Evolutionary conservation across 306 rosid species (phyloP).

Genomic region (Quercus agrifolia): DNA sequence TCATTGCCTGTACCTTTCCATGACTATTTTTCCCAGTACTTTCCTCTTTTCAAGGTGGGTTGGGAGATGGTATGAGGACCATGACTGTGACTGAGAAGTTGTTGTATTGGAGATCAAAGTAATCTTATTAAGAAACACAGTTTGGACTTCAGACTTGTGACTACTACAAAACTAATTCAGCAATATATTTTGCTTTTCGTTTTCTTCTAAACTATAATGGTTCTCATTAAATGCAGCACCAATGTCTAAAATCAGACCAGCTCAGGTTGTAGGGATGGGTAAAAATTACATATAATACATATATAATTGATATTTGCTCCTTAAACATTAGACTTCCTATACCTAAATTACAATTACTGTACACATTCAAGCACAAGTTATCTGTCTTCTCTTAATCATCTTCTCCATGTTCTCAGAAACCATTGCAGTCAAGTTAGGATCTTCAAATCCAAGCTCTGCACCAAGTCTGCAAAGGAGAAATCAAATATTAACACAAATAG

Average conservation of each 20-base stretch:
- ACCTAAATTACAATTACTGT: constrained; percentile 18
- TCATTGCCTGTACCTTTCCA: background rate
- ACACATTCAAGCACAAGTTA: constrained; percentile 66
- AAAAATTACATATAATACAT: background rate
- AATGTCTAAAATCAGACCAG: background rate
- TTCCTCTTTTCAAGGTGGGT: background rate
- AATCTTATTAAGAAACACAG: background rate
- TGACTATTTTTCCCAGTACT: background rate
- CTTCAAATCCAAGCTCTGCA: constrained; percentile 79
- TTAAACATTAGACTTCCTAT: background rate
- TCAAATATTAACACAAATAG: too few species aligned
- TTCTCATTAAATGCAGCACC: background rate
- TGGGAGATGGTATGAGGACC: background rate
- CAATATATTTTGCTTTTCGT: background rate
- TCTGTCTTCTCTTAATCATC: constrained; percentile 71
- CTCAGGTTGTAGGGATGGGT: background rate
- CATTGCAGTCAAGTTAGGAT: constrained; percentile 83
- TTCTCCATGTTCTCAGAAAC: constrained; percentile 90
- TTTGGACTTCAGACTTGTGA: background rate
- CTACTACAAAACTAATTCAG: background rate
- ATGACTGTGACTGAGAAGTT: background rate
- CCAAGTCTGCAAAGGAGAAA: constrained; percentile 58
- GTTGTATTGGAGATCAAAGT: too few species aligned
- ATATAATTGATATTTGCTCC: constrained; percentile 5
- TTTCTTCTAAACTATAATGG: background rate